phyloP scores from a whole-genome alignment of 495 filamentous ascomycete genomes.

The Hyphodiscus hymeniophilus region DNA sequence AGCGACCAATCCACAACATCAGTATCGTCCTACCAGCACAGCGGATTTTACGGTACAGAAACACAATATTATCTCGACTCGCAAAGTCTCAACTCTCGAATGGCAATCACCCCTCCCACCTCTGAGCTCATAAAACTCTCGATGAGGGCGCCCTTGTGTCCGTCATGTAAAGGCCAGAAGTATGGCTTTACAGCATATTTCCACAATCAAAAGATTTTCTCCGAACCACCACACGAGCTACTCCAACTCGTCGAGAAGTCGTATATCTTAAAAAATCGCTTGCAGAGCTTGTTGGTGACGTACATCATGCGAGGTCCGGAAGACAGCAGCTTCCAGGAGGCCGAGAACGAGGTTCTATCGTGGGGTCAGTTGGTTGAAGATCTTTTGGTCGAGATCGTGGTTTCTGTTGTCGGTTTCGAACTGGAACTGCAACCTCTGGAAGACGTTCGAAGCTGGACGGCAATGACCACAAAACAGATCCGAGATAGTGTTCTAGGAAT shows the following conservation, averaged over 20 bases:
- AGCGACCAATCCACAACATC: too few species aligned
- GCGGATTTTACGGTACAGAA: too few species aligned
- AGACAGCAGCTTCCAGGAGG: not conserved
- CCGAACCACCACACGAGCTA: conserved; percentile 11
- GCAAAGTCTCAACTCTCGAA: too few species aligned
- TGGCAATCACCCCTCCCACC: not conserved
- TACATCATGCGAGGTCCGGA: conserved; percentile 6
- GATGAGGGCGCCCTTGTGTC: conserved; percentile 1
- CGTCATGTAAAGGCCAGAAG: conserved; percentile 13
- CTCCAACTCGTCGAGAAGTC: conserved; percentile 8
- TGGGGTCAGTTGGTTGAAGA: not conserved
- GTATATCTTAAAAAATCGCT: conserved; percentile 13
- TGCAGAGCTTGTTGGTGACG: conserved; percentile 11
- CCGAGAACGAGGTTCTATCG: not conserved
- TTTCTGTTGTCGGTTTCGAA: not conserved
- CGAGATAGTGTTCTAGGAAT: conserved; percentile 13
- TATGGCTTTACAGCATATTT: conserved; percentile 19
- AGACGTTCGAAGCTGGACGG: not conserved
- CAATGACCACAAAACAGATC: not conserved
- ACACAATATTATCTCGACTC: too few species aligned
- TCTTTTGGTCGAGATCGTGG: not conserved
- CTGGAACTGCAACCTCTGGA: not conserved
- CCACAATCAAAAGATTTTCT: conserved; percentile 14
- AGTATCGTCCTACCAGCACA: too few species aligned
- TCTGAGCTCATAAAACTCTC: not conserved